Conservation (phyloP, 192 early-diverging fungal species). For the Thoreauomyces humboldtii region DNA sequence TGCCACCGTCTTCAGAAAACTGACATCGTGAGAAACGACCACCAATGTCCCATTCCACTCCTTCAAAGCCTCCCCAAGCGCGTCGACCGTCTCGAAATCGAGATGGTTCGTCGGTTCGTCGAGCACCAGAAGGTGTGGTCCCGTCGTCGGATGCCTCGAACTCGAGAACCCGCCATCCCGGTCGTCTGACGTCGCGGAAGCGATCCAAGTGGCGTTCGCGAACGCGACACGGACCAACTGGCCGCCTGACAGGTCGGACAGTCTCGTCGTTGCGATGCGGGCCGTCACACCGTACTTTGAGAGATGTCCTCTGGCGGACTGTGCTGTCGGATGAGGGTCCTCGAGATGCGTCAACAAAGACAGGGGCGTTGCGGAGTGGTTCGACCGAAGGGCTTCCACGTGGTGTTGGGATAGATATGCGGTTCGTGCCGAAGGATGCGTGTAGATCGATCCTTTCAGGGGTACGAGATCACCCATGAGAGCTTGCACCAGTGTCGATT, state of each 20-base stretch:
- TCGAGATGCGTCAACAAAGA: too few species aligned
- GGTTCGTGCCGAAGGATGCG: conserved; percentile 62
- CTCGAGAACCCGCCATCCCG: too few species aligned
- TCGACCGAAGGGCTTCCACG: conserved; percentile 62
- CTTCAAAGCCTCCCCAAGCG: conserved; percentile 68
- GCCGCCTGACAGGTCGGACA: conserved; percentile 75
- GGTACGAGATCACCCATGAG: conserved; percentile 64
- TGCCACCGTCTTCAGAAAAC: conserved; percentile 70
- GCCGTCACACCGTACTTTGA: conserved; percentile 69
- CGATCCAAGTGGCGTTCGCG: conserved; percentile 38
- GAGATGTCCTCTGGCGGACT: conserved; percentile 67
- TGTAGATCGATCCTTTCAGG: conserved; percentile 60
- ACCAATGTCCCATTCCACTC: conserved; percentile 73
- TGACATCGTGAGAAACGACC: conserved; percentile 84
- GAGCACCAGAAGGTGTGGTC: conserved; percentile 29
- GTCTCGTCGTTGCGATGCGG: conserved; percentile 52
- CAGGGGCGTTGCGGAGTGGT: conserved; percentile 37
- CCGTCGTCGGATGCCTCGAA: too few species aligned
- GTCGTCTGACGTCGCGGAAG: too few species aligned
- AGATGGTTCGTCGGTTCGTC: conserved; percentile 80
- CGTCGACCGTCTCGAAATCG: conserved; percentile 82
- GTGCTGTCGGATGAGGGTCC: conserved; percentile 37
- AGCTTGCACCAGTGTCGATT: conserved; percentile 78
- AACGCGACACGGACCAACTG: conserved; percentile 77
- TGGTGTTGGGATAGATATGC: conserved; percentile 86